Base-by-base conservation (phyloP, 108 stramenopile species). In the Pseudonitzschia multiseries region DNA sequence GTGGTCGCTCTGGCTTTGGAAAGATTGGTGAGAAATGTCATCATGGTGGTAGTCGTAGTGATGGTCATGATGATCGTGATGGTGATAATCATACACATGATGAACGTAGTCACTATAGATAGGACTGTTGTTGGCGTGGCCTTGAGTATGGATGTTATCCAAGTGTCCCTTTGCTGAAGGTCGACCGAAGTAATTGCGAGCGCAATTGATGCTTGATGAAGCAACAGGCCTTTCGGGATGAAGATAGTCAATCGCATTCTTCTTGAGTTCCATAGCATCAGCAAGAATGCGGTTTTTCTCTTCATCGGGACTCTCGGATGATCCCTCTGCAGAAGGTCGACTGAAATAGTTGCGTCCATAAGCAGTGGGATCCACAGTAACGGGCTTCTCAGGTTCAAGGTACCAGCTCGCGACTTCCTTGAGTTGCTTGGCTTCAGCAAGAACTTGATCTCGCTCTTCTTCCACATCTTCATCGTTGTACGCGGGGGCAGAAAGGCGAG, bases 371-470 rank as follows among this genome's bases (percentile, higher is more conserved):
- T 82, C 76, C 14, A 44, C 36, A 12, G 8, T 36, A 33, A 86
- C 80, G 43, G 79, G 79, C 4, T 40, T 54, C 60, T 83, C 82
- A 0, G 85, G 85, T 69, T 83, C 77, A 56, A 79, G 54, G 53
- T 81, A 81, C 68, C 73, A 68, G 0, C 61, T 44, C 57, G 80
- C 80, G 17, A 83, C 68, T 57, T 83, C 69, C 80, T 83, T 86
- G 65, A 86, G 69, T 77, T 87, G 52, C 83, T 89, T 89, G 13
- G 81, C 81, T 54, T 90, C 89, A 1, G 73, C 81, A 22, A 90
- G 27, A 57, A 88, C 65, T 14, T 41, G 59, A 2, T 57, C 74
- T 1, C 84, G 85, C 62, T 86, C 87, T 10, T 84, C 80, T 8
- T 62, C 36, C 27, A 31, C 15, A 0, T 81, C 78, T 33, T 50